phyloP scores from a whole-genome alignment of 306 rosid species.

The Geum urbanum region DNA sequence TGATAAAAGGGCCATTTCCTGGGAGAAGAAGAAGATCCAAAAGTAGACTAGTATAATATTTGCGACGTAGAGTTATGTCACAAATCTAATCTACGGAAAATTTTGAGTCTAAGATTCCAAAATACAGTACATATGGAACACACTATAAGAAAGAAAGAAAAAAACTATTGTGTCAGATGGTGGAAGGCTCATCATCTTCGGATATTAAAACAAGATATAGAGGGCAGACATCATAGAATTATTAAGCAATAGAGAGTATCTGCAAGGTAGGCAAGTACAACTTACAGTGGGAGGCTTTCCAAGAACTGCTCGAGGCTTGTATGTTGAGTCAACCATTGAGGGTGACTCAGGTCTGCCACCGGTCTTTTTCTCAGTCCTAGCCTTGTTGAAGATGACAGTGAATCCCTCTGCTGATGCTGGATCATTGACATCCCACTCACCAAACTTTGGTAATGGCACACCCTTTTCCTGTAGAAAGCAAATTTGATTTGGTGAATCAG shows the following conservation, averaged over 20 bases:
- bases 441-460: conserved; percentile 67
- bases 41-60: not conserved
- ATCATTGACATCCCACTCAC: conserved; percentile 85
- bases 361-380: conserved; percentile 60
- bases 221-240: conserved; percentile 6
- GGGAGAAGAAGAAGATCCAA: not conserved
- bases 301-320: conserved; percentile 48
- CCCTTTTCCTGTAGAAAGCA: conserved; percentile 44
- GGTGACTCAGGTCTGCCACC: conserved; percentile 51
- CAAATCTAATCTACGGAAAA: not conserved
- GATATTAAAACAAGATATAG: not conserved
- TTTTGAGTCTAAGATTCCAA: not conserved
- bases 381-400: conserved; percentile 74
- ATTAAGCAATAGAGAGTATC: not conserved
- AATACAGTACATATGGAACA: not conserved
- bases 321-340: conserved; percentile 36
- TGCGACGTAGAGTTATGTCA: not conserved
- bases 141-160: not conserved
- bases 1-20: not conserved
- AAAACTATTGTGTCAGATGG: not conserved
- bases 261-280: not conserved
- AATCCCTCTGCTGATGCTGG: conserved; percentile 78
- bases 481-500: conserved; percentile 1
- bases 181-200: not conserved
- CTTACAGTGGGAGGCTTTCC: conserved; percentile 62